Evolutionary conservation across 306 rosid species (phyloP).

Genomic region (Delonix regia): DNA sequence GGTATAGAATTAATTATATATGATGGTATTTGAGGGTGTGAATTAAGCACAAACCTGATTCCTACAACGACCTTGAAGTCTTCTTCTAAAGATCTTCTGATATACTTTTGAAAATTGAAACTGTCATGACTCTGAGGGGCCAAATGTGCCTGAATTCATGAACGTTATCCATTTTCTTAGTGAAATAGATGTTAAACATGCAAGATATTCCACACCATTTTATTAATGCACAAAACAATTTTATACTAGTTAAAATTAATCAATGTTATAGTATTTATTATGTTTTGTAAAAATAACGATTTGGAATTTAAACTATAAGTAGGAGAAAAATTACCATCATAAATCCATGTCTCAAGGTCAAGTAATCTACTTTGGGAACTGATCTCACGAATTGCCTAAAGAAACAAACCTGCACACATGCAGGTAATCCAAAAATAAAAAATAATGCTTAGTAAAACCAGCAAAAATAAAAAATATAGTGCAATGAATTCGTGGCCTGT

Average conservation of each 20-base stretch:
- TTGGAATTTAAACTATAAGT: not conserved
- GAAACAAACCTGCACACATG: constrained; percentile 58
- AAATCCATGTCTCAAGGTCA: constrained; percentile 91
- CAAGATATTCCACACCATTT: not conserved
- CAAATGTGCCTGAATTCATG: constrained; percentile 80
- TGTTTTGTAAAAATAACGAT: not conserved
- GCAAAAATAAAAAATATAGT: not conserved
- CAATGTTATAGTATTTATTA: not conserved
- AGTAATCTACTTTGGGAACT: constrained; percentile 90
- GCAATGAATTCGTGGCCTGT: not conserved
- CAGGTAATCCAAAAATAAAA: too few relatives aligned
- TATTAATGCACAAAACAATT: not conserved
- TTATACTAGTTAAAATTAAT: not conserved
- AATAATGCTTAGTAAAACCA: not conserved
- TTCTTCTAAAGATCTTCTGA: constrained; percentile 80
- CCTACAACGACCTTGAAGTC: constrained; percentile 92
- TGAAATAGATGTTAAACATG: not conserved
- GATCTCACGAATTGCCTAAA: constrained; percentile 89
- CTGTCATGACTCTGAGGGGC: constrained; percentile 74
- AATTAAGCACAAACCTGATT: constrained; percentile 57
- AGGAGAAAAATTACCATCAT: constrained; percentile 56
- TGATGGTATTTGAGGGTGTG: too few relatives aligned
- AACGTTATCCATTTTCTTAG: not conserved
- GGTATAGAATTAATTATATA: too few relatives aligned
- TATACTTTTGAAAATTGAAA: constrained; percentile 81